phyloP scores from a whole-genome alignment of 2,329 filamentous ascomycete species.

The Coniosporium tulheliwenetii region DNA sequence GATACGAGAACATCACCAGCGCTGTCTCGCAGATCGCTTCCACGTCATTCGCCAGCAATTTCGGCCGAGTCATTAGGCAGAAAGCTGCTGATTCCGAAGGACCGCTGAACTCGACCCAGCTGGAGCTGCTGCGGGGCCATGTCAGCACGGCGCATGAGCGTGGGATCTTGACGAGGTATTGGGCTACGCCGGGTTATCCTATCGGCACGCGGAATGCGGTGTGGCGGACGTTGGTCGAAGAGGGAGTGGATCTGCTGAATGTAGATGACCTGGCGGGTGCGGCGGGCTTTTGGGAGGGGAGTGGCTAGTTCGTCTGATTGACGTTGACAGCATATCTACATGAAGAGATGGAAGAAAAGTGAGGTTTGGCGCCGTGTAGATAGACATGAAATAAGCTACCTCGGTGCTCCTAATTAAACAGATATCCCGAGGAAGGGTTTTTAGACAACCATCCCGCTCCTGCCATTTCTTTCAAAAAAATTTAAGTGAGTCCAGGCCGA shows the following conservation, averaged over 20 bases:
- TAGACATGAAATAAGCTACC: too few species aligned
- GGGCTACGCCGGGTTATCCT: slow-evolving; percentile 46
- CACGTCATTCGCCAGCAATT: slow-evolving; percentile 29
- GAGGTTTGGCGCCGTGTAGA: too few species aligned
- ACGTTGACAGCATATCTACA: too few species aligned
- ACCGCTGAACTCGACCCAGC: slow-evolving; percentile 30
- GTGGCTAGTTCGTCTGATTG: not conserved
- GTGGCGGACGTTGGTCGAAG: slow-evolving; percentile 40
- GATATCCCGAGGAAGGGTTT: too few species aligned
- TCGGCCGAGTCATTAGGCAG: slow-evolving; percentile 20
- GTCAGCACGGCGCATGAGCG: slow-evolving; percentile 36
- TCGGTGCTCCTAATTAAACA: too few species aligned
- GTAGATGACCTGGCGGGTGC: slow-evolving; percentile 45
- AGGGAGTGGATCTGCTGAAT: slow-evolving; percentile 46
- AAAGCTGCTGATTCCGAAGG: too few species aligned
- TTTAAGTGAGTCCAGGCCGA: too few species aligned
- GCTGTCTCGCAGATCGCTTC: slow-evolving; percentile 38
- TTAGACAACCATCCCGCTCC: too few species aligned
- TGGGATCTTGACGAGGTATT: slow-evolving; percentile 46
- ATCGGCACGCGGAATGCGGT: slow-evolving; percentile 41
- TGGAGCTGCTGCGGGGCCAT: slow-evolving; percentile 35
- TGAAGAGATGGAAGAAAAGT: too few species aligned
- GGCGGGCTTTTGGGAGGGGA: slow-evolving; percentile 24
- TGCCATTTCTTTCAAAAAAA: too few species aligned
- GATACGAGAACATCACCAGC: slow-evolving; percentile 24